A percentile compares a stretch with the other conserved stretches of the same genome.
Conservation (phyloP, 192 early-diverging fungal genomes). For the Entophlyctis luteolus region DNA sequence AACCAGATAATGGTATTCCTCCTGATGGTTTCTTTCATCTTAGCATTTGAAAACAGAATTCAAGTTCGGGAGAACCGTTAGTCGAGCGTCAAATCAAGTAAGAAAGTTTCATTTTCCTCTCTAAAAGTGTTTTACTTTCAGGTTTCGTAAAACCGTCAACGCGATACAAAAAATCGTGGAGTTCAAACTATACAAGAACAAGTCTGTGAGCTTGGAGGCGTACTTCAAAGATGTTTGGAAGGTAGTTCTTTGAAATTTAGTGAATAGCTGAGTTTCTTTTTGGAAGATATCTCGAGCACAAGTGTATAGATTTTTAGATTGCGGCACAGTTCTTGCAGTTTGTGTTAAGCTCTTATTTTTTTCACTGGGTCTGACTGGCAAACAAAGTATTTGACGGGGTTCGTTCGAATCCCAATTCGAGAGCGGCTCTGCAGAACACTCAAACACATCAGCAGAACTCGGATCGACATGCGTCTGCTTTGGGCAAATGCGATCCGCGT, state of each 20-base stretch:
- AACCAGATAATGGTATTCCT: too few species aligned
- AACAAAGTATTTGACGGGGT: conserved; percentile 47
- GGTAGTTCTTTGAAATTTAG: too few species aligned
- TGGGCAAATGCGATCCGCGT: conserved; percentile 38
- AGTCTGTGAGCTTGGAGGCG: conserved; percentile 33
- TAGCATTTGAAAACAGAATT: too few species aligned
- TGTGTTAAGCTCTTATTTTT: background rate
- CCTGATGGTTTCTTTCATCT: too few species aligned
- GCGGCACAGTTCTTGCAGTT: conserved; percentile 42
- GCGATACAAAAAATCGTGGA: conserved; percentile 41
- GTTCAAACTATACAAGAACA: conserved; percentile 44
- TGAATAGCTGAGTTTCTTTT: background rate
- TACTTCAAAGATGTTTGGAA: conserved; percentile 50
- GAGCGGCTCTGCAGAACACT: conserved; percentile 54
- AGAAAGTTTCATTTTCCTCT: too few species aligned
- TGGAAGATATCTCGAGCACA: conserved; percentile 42
- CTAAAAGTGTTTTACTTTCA: too few species aligned
- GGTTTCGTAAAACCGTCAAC: conserved; percentile 40
- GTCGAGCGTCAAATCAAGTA: too few species aligned
- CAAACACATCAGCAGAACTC: conserved; percentile 41
- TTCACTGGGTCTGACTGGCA: background rate
- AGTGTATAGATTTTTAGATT: conserved; percentile 52
- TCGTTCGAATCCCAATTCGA: conserved; percentile 40
- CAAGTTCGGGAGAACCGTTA: too few species aligned
- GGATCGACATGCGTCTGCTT: conserved; percentile 37